Evolutionary conservation across 2,329 filamentous ascomycete genomes (phyloP).

Genomic region (Beauveria asiatica): DNA sequence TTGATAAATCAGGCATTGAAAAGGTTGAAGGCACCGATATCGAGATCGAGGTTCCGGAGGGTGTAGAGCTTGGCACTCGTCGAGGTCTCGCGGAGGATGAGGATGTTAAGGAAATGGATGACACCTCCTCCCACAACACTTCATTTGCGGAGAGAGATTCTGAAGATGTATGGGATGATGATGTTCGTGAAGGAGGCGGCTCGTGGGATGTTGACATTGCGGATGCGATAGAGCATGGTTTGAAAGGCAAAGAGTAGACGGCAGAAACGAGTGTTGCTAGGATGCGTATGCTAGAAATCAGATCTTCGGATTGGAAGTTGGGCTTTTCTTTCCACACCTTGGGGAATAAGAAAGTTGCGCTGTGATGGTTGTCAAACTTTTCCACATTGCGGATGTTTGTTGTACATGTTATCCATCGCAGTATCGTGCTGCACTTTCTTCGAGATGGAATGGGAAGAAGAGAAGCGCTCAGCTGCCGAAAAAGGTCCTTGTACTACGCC

Average conservation of each 20-base stretch:
- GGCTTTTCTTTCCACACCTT: no score
- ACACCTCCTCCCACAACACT: not conserved
- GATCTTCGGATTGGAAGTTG: no score
- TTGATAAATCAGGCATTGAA: not conserved
- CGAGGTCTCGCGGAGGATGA: not conserved
- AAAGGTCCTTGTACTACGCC: no score
- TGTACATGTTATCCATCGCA: no score
- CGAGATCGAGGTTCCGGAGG: not conserved
- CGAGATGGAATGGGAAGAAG: no score
- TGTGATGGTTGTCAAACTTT: no score
- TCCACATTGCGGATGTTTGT: no score
- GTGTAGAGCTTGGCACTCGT: not conserved
- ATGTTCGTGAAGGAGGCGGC: not conserved
- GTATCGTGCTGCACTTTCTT: no score
- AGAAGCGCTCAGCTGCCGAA: no score
- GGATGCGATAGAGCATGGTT: not conserved
- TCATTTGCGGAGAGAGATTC: not conserved
- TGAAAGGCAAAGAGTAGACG: not conserved
- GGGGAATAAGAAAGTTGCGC: no score
- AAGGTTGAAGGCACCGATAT: conserved; percentile 18
- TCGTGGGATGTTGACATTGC: not conserved
- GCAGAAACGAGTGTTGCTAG: no score
- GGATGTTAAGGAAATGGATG: not conserved
- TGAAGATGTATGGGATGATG: not conserved
- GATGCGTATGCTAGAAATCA: no score